Conservation (phyloP, 2,329 filamentous ascomycete genomes). For the Aspergillus pseudonomiae region DNA sequence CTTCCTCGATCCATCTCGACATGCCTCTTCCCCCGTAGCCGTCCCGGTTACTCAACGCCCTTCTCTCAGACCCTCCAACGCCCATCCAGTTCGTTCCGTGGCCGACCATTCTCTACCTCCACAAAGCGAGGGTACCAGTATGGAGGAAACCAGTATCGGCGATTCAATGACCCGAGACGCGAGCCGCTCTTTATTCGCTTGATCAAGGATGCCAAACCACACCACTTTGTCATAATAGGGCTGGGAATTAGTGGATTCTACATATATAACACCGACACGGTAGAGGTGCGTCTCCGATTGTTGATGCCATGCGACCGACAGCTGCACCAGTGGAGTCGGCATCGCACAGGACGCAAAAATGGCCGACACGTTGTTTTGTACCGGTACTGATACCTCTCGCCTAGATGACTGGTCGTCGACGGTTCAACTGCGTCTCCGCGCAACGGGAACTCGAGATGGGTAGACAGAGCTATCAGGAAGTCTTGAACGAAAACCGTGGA, state of each 20-base stretch:
- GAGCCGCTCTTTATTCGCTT: constrained; percentile 21
- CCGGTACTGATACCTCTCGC: not conserved
- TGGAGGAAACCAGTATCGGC: constrained; percentile 21
- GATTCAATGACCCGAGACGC: constrained; percentile 18
- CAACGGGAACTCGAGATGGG: constrained; percentile 49
- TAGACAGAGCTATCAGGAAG: constrained; percentile 49
- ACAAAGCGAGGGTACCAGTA: constrained; percentile 9
- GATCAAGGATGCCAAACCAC: constrained; percentile 26
- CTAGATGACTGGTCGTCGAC: constrained; percentile 56
- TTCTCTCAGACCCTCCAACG: not conserved
- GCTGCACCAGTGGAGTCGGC: not conserved
- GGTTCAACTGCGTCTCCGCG: constrained; percentile 60
- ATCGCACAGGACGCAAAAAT: not conserved
- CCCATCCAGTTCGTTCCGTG: not conserved
- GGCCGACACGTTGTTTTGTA: not conserved
- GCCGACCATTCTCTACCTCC: constrained; percentile 20
- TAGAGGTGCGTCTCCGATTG: constrained; percentile 46
- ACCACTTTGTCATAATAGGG: constrained; percentile 42
- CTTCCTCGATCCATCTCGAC: constrained; percentile 2
- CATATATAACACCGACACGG: constrained; percentile 59
- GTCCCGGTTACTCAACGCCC: not conserved
- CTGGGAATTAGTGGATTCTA: constrained; percentile 52
- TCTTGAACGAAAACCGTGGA: constrained; percentile 50
- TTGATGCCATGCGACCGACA: not conserved
- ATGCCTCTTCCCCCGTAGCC: not conserved